Evolutionary conservation across 345 rosid genomes (phyloP), one percentile per base, ranked within the genome.

Genomic region (Eucalyptus marginata): DNA sequence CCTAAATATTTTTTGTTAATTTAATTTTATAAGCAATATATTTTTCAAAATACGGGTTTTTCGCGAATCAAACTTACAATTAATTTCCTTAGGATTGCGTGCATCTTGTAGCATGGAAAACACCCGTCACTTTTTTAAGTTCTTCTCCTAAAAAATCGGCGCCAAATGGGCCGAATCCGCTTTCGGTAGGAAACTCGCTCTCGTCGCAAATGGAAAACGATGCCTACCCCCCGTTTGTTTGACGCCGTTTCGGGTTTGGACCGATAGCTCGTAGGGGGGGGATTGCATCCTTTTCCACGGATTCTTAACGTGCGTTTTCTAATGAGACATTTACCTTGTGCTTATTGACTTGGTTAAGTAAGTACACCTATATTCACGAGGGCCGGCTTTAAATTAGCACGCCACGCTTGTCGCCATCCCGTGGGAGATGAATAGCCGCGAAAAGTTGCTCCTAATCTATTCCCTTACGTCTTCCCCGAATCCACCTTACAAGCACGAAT

Each of bases 41-140:
- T n/a, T 6, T 13, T 64, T 29, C 1, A n/a, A n/a, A n/a, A 7
- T 14, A 4, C 4, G 2, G 1, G 15, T 14, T 62, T 24, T 29
- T 11, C 5, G 8, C 8, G 3, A 59, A 59, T 27, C 33, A 27
- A 56, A 56, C 58, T 8, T 8, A 52, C 58, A 52, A 52, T 52
- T 18, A 52, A 52, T 52, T 24, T 56, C 62, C 18, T 31, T 68
- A n/a, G 36, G 44, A 9, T 17, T 13, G 31, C 16, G 33, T 29
- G 7, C 27, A 40, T 40, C 8, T 6, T 10, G 83, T 20, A 76
- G 22, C 68, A 62, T 20, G 83, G 20, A 16, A 3, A 66, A 66
- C 33, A 31, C 81, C 81, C 46, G 6, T 71, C 25, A 5, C 27
- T 12, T 76, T 6, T 76, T 7, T 0, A 40, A 36, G 47, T 20